Conservation (phyloP, 257 asterid species). For the Solanum pinnatisectum region DNA sequence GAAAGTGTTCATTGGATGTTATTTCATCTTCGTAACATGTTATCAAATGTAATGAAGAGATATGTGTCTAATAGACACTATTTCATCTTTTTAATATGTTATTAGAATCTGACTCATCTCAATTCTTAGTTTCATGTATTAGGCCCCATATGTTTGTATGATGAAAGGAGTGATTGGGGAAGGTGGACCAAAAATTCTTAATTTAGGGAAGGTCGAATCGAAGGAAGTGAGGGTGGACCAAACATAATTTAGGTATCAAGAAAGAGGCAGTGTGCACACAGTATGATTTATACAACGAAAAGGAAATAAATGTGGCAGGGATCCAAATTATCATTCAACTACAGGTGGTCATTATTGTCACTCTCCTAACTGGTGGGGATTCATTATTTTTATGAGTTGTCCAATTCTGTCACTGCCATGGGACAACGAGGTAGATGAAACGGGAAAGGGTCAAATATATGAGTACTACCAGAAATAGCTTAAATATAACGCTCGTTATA, state of each 20-base stretch:
- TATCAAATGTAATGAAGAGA: neutral
- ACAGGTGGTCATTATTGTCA: neutral
- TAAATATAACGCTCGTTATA: too few relatives aligned
- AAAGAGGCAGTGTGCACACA: neutral
- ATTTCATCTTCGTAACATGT: neutral
- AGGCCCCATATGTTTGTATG: neutral
- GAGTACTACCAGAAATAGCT: neutral
- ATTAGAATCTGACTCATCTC: neutral
- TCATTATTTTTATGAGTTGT: neutral
- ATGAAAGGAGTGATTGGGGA: neutral
- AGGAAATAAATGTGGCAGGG: neutral
- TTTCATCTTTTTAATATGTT: neutral
- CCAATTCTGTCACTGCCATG: neutral
- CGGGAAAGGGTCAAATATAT: neutral
- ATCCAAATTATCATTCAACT: neutral
- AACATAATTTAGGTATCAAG: neutral
- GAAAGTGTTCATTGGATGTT: neutral
- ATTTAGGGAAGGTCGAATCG: neutral
- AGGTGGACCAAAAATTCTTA: neutral
- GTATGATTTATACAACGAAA: neutral
- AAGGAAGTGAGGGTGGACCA: neutral
- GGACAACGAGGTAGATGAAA: neutral
- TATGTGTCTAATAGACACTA: too few relatives aligned
- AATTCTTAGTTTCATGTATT: neutral
- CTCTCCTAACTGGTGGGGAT: neutral